Evolutionary conservation across 352 stramenopile genomes (phyloP).

Genomic region (Phytophthora parvispora): DNA sequence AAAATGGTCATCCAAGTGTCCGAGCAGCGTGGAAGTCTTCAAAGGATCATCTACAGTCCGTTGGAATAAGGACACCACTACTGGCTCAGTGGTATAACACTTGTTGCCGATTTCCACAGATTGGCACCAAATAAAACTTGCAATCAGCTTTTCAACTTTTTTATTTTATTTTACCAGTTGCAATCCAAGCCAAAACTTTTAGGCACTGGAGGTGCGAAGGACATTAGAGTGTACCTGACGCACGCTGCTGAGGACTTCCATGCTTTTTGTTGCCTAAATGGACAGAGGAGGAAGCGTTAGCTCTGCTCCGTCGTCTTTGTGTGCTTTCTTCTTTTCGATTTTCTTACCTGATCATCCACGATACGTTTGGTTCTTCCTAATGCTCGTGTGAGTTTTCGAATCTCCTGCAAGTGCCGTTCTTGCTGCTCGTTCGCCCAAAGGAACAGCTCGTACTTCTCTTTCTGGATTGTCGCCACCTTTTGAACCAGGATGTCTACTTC

Average conservation of each 20-base stretch:
- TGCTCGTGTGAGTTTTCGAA: slow-evolving; percentile 84
- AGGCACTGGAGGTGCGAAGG: slow-evolving; percentile 30
- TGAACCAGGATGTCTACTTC: slow-evolving; percentile 79
- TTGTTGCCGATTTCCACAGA: background rate
- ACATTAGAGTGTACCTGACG: slow-evolving; percentile 45
- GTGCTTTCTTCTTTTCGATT: background rate
- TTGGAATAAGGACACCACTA: slow-evolving; percentile 71
- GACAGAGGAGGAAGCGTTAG: background rate
- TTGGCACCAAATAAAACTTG: background rate
- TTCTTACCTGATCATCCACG: slow-evolving; percentile 68
- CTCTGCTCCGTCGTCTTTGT: background rate
- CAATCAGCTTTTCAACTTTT: background rate
- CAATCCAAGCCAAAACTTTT: background rate
- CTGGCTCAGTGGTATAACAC: background rate
- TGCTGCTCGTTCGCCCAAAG: slow-evolving; percentile 80
- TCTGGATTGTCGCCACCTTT: slow-evolving; percentile 73
- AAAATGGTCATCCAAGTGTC: slow-evolving; percentile 93
- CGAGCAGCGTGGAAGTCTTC: slow-evolving; percentile 71
- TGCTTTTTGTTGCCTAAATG: slow-evolving; percentile 44
- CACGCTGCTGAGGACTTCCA: slow-evolving; percentile 56
- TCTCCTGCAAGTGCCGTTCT: slow-evolving; percentile 79
- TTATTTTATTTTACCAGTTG: no score
- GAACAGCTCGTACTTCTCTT: slow-evolving; percentile 82
- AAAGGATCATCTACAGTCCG: slow-evolving; percentile 91
- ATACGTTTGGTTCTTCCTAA: slow-evolving; percentile 65